Evolutionary conservation across 768 basidiomycete species (phyloP).

Genomic region (Leucosporidium creatinivorum): DNA sequence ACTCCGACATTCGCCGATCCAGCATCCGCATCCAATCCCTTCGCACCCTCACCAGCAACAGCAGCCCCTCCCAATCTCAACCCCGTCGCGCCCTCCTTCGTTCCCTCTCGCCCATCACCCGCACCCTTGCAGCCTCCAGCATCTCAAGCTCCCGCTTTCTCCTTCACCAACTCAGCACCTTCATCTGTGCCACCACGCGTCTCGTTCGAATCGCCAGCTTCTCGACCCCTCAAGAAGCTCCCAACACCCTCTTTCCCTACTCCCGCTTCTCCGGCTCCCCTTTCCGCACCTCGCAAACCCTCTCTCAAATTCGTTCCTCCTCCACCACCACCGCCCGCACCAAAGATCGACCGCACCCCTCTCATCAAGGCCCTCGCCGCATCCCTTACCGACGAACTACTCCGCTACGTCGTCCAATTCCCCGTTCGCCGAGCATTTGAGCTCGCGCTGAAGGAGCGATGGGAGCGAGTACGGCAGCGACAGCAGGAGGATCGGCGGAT

Average conservation of each 20-base stretch:
- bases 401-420: background rate
- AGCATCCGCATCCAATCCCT: conserved; percentile 7
- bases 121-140: background rate
- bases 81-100: conserved; percentile 4
- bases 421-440: background rate
- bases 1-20: background rate
- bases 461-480: background rate
- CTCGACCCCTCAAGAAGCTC: background rate
- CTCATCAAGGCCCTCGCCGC: background rate
- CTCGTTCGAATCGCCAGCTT: background rate
- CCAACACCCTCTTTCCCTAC: background rate
- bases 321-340: too few relatives aligned
- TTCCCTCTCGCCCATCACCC: conserved; percentile 8
- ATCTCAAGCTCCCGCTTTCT: background rate
- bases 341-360: background rate
- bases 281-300: too few relatives aligned
- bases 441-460: conserved; percentile 3
- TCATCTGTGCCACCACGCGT: background rate
- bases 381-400: background rate
- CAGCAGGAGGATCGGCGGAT: too few relatives aligned
- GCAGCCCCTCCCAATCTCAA: conserved; percentile 19
- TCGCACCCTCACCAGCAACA: background rate
- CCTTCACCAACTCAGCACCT: background rate
- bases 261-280: too few relatives aligned
- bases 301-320: too few relatives aligned